A percentile compares a stretch with the other conserved stretches of the same genome.
These are phyloP conservation scores for Galium porrigens DNA, from an alignment of 305 asterid species.

Conservation along the genomic window DNA sequence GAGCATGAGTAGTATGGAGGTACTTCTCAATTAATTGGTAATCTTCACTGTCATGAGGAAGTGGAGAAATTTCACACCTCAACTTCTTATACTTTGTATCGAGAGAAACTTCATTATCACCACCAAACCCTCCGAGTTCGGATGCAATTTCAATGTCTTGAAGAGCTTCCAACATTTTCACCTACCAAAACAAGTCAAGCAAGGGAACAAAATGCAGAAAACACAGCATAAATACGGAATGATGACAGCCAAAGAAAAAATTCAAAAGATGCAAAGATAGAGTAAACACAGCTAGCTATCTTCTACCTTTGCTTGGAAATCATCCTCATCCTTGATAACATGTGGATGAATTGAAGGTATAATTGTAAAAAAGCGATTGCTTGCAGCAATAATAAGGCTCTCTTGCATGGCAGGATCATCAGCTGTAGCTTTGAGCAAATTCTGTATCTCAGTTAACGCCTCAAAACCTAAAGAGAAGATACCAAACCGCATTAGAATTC, in stretches of 20 bases:
- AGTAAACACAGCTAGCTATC: slow-evolving; percentile 1
- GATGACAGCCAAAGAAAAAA: background rate
- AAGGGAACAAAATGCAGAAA: background rate
- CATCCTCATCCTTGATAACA: slow-evolving; percentile 68
- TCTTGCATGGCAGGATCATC: slow-evolving; percentile 42
- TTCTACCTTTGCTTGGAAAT: slow-evolving; percentile 63
- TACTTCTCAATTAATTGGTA: slow-evolving; percentile 62
- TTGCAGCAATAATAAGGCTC: slow-evolving; percentile 69
- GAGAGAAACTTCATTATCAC: slow-evolving; percentile 49
- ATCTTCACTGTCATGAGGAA: slow-evolving; percentile 69
- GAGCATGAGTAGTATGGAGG: slow-evolving; percentile 81
- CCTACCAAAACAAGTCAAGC: slow-evolving; percentile 30
- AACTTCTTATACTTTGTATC: slow-evolving; percentile 77
- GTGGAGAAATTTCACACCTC: slow-evolving; percentile 57
- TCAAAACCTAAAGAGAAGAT: slow-evolving; percentile 50
- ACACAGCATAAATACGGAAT: background rate
- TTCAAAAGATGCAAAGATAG: background rate
- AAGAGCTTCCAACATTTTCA: slow-evolving; percentile 97
- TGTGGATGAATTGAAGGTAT: slow-evolving; percentile 92
- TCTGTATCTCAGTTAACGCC: slow-evolving; percentile 87
- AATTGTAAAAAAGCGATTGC: slow-evolving; percentile 85
- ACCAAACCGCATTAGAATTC: slow-evolving; percentile 11
- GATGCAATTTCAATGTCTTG: slow-evolving; percentile 98
- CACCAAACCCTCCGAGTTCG: slow-evolving; percentile 67
- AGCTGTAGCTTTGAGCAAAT: slow-evolving; percentile 33